These are phyloP conservation scores for Botrytis porri DNA, from an alignment of 2,329 filamentous ascomycete species.

Conservation along the genomic window DNA sequence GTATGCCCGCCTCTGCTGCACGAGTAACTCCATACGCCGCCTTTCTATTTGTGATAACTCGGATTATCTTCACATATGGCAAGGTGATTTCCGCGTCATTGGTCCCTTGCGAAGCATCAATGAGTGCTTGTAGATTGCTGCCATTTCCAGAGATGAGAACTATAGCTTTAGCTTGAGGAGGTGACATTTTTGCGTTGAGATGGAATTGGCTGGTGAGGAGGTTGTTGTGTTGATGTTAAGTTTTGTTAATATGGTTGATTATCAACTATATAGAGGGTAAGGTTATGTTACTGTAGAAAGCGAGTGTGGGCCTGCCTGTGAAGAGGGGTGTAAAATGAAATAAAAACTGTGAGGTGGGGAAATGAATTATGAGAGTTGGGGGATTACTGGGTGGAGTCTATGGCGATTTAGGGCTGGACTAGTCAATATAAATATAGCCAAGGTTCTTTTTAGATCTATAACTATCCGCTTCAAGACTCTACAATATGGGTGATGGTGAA, in stretches of 20 bases:
- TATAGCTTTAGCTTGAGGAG: conserved; percentile 44
- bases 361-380: background rate
- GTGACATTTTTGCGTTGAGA: conserved; percentile 6
- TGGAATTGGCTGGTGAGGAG: background rate
- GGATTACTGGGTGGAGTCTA: background rate
- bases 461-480: too few relatives aligned
- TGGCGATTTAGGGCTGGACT: conserved; percentile 2
- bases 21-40: conserved; percentile 62
- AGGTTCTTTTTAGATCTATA: background rate
- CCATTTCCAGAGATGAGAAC: conserved; percentile 67
- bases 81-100: conserved; percentile 40
- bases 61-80: conserved; percentile 50
- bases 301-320: background rate
- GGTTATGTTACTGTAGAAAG: background rate
- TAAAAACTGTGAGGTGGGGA: conserved; percentile 6
- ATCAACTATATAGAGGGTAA: background rate
- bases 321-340: background rate
- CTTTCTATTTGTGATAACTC: conserved; percentile 65
- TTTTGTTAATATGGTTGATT: background rate
- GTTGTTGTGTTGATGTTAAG: background rate
- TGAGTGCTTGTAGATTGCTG: conserved; percentile 67
- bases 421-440: background rate
- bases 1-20: conserved; percentile 56
- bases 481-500: background rate
- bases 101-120: conserved; percentile 40